These are phyloP conservation scores for Jaenimonas drosophilae DNA, from an alignment of 208 protist species.

Conservation along the genomic window DNA sequence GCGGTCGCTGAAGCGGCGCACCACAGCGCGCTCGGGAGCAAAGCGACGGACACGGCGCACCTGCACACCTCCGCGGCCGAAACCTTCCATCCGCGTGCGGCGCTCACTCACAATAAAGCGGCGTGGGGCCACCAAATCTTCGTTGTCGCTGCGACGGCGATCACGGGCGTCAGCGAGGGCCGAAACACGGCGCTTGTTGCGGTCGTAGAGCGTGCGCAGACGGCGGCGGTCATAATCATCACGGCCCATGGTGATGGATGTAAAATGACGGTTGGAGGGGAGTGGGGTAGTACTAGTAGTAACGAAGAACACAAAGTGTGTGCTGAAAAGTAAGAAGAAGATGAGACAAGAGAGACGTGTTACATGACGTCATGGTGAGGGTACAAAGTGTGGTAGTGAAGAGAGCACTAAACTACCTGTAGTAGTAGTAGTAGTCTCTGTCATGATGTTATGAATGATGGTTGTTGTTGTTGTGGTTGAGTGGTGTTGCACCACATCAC, in stretches of 20 bases:
- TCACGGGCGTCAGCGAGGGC: slow-evolving; percentile 69
- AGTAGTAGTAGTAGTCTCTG: no score
- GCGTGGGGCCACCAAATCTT: slow-evolving; percentile 47
- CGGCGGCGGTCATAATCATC: slow-evolving; percentile 71
- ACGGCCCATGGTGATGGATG: no score
- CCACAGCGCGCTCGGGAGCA: slow-evolving; percentile 14
- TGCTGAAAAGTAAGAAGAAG: neutral
- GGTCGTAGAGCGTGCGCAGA: slow-evolving; percentile 71
- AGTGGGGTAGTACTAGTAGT: no score
- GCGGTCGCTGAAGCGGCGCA: slow-evolving; percentile 49
- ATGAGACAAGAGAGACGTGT: neutral
- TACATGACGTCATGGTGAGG: neutral
- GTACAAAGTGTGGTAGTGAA: no score
- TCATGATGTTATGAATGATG: no score
- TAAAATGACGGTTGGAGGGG: no score
- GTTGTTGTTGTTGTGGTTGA: no score
- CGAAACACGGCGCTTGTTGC: slow-evolving; percentile 59
- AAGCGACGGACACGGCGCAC: slow-evolving; percentile 43
- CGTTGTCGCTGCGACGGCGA: slow-evolving; percentile 29
- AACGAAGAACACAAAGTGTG: neutral
- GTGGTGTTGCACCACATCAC: no score
- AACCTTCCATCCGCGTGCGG: slow-evolving; percentile 64
- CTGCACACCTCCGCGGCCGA: slow-evolving; percentile 64
- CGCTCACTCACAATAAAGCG: slow-evolving; percentile 72
- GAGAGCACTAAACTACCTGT: no score